These are phyloP conservation scores for Vigna reflexopilosa DNA, from an alignment of 306 rosid species.

Conservation along the genomic window DNA sequence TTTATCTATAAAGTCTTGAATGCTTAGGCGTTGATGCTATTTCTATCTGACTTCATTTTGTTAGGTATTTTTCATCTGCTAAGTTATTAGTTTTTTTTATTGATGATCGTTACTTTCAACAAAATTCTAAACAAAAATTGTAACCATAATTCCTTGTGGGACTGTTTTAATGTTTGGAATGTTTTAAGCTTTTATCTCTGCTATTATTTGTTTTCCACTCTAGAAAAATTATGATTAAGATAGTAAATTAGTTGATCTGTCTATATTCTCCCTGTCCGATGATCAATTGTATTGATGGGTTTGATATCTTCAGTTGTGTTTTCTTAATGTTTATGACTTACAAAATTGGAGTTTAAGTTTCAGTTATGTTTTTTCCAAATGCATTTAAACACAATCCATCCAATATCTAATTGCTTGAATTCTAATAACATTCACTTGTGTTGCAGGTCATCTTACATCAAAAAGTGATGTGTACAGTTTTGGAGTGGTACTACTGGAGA, in stretches of 20 bases:
- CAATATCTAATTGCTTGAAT: background rate
- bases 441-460: slow-evolving; percentile 94
- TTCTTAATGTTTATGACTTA: background rate
- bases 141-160: slow-evolving; percentile 12
- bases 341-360: background rate
- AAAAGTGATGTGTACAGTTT: slow-evolving; percentile 96
- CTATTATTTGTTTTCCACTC: slow-evolving; percentile 6
- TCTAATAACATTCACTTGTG: slow-evolving; percentile 32
- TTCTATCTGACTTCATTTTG: too few relatives aligned
- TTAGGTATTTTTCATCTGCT: too few relatives aligned
- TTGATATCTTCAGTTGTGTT: slow-evolving; percentile 13
- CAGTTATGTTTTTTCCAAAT: slow-evolving; percentile 1
- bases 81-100: background rate
- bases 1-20: too few relatives aligned
- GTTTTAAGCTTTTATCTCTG: background rate
- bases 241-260: background rate
- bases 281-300: slow-evolving; percentile 8
- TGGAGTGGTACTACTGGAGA: slow-evolving; percentile 95
- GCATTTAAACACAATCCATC: background rate
- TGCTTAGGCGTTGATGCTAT: too few relatives aligned
- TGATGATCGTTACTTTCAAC: background rate
- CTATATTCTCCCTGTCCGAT: slow-evolving; percentile 1
- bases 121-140: background rate
- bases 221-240: slow-evolving; percentile 4
- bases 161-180: background rate